phyloP scores from a whole-genome alignment of 164 flowering plant genomes.

The Malania oleifera region DNA sequence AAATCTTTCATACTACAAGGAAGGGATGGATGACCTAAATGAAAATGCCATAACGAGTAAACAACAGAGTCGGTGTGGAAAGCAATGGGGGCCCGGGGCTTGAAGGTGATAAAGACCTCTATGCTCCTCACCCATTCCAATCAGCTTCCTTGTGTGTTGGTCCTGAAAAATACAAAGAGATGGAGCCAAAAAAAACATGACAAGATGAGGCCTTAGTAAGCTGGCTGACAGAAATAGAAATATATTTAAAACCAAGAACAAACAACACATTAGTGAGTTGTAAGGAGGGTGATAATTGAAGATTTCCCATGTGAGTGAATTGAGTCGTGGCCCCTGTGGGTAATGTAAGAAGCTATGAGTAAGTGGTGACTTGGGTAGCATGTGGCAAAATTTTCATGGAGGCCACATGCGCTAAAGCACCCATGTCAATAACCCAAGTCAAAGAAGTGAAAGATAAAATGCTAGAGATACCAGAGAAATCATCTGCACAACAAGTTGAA shows the following conservation, averaged over 20 bases:
- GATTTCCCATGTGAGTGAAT: not conserved
- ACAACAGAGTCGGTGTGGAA: not conserved
- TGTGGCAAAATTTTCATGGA: not conserved
- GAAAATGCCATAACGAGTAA: slow-evolving; percentile 1
- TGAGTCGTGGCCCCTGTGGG: not conserved
- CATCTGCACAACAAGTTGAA: not conserved
- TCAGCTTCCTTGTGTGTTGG: slow-evolving; percentile 1
- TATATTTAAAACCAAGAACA: not conserved
- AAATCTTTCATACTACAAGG: not conserved
- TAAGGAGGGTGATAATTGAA: not conserved
- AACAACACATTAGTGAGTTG: not conserved
- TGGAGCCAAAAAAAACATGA: not conserved
- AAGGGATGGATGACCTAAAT: not conserved
- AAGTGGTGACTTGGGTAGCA: not conserved
- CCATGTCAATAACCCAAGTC: not conserved
- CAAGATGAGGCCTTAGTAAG: not conserved
- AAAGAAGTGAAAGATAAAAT: not conserved
- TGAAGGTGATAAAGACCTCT: not conserved
- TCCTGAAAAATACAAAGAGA: not conserved
- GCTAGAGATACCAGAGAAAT: no score
- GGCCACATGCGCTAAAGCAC: not conserved
- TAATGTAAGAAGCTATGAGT: not conserved
- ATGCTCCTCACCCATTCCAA: not conserved
- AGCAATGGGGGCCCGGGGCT: not conserved
- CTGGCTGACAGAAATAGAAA: not conserved